Percentiles rank a stretch among this genome's conserved stretches.
Conservation (phyloP, 2,329 filamentous ascomycete species). For the Penicillium sp. region DNA sequence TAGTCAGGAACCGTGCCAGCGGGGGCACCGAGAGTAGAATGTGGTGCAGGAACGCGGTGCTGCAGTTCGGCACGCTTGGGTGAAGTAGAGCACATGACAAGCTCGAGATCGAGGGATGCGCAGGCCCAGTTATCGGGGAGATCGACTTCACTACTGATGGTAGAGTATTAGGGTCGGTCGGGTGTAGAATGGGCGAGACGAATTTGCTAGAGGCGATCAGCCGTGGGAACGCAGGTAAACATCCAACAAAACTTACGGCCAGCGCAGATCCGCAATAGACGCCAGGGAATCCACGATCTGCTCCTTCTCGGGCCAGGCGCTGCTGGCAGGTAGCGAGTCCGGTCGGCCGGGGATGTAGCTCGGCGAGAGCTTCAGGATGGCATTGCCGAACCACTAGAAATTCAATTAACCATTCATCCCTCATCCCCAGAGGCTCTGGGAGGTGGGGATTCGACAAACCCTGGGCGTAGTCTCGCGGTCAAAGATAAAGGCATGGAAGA, state of each 20-base stretch:
- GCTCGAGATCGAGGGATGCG: constrained; percentile 80
- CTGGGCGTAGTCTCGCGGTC: constrained; percentile 71
- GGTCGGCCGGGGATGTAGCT: constrained; percentile 77
- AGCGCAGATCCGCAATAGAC: constrained; percentile 75
- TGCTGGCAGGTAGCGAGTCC: constrained; percentile 60
- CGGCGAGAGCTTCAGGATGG: constrained; percentile 68
- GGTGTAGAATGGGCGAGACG: constrained; percentile 82
- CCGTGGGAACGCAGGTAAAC: background rate
- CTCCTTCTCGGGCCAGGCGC: constrained; percentile 72
- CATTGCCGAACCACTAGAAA: constrained; percentile 56
- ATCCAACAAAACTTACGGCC: constrained; percentile 64
- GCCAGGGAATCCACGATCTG: constrained; percentile 79
- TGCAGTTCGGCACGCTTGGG: constrained; percentile 81
- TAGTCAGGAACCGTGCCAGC: constrained; percentile 67
- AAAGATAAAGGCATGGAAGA: constrained; percentile 73
- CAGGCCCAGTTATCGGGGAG: constrained; percentile 74
- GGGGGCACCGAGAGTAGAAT: constrained; percentile 80
- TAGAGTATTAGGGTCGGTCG: constrained; percentile 56
- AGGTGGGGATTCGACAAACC: constrained; percentile 40
- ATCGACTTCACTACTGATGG: constrained; percentile 68
- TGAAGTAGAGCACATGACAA: constrained; percentile 89
- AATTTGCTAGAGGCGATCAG: constrained; percentile 57
- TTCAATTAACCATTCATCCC: constrained; percentile 5
- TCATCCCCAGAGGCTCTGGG: background rate
- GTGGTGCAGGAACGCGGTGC: constrained; percentile 82